phyloP scores from a whole-genome alignment of 371 early-diverging fungal species.

The Ordospora colligata region DNA sequence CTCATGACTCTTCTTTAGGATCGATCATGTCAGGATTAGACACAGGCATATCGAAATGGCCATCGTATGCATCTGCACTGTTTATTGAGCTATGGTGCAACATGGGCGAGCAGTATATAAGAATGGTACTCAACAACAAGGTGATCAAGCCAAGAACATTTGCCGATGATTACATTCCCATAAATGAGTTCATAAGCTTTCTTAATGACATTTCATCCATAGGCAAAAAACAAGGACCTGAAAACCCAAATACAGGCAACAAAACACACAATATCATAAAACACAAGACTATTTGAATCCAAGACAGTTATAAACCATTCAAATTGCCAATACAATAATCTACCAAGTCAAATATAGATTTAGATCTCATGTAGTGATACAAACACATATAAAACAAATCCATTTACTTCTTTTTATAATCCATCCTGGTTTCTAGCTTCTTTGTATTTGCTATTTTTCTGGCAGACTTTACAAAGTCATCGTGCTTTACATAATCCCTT shows the following conservation, averaged over 20 bases:
- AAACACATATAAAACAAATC: not conserved
- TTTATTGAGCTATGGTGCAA: slow-evolving; percentile 55
- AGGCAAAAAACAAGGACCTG: not conserved
- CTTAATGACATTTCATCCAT: not conserved
- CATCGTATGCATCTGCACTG: slow-evolving; percentile 52
- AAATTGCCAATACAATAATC: not conserved
- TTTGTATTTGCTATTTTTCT: slow-evolving; percentile 93
- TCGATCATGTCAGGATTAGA: slow-evolving; percentile 38
- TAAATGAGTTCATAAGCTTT: slow-evolving; percentile 30
- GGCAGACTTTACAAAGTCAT: slow-evolving; percentile 97
- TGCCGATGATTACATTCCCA: slow-evolving; percentile 14
- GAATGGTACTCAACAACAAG: slow-evolving; percentile 44
- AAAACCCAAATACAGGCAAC: not conserved
- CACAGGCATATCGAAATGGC: slow-evolving; percentile 17
- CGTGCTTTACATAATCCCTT: slow-evolving; percentile 87
- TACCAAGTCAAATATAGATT: not conserved
- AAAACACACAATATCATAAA: not conserved
- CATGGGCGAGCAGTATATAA: slow-evolving; percentile 15
- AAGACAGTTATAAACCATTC: not conserved
- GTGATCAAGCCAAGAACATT: slow-evolving; percentile 21
- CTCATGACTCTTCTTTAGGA: slow-evolving; percentile 47
- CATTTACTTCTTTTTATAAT: slow-evolving; percentile 65
- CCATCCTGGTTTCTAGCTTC: slow-evolving; percentile 92
- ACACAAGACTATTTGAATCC: not conserved
- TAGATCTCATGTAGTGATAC: not conserved